Evolutionary conservation across 441 rosid genomes (phyloP).

Genomic region (Gossypium trilobum): DNA sequence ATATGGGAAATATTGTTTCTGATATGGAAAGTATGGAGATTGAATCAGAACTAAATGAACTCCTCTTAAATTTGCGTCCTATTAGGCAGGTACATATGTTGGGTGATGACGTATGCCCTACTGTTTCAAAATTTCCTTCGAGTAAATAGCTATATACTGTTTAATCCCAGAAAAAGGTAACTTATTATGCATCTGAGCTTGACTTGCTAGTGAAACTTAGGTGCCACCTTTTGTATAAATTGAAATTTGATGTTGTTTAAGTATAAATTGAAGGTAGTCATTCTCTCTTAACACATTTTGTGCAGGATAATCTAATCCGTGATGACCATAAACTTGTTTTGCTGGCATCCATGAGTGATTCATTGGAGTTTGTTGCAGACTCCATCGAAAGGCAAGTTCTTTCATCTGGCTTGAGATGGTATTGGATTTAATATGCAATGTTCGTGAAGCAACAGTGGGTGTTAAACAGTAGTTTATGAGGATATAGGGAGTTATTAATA

Average conservation of each 20-base stretch:
- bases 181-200: neutral
- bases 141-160: neutral
- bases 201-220: neutral
- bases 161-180: neutral
- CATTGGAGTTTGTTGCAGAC: conserved; percentile 88
- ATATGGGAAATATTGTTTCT: conserved; percentile 23
- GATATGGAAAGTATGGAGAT: conserved; percentile 49
- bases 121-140: neutral
- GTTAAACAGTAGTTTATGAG: neutral
- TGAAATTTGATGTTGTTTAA: conserved; percentile 6
- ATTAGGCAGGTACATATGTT: conserved; percentile 60
- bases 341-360: conserved; percentile 95
- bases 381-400: conserved; percentile 81
- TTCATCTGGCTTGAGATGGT: conserved; percentile 6
- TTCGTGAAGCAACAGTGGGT: conserved; percentile 1
- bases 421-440: neutral
- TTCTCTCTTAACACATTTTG: neutral
- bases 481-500: neutral
- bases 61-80: conserved; percentile 68
- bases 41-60: conserved; percentile 59
- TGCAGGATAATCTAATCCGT: conserved; percentile 90
- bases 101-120: neutral
- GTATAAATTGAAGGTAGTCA: neutral
- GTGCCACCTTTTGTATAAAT: neutral
- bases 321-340: conserved; percentile 89